Evolutionary conservation across 305 asterid species (phyloP).

Genomic region (Rubia peregrina): DNA sequence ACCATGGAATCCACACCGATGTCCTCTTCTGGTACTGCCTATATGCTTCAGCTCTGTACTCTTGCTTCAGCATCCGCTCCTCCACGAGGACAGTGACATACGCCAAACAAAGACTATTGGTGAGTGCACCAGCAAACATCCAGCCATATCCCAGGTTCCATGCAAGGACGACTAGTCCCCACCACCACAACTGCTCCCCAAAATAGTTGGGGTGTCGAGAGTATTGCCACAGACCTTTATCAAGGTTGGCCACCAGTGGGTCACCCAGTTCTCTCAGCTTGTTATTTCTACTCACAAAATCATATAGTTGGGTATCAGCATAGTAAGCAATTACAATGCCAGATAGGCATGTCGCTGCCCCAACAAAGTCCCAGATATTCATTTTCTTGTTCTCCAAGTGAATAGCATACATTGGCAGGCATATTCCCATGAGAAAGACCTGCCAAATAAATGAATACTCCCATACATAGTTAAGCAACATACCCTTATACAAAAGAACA

Average conservation of each 20-base stretch:
- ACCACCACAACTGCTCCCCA: slow-evolving; percentile 99
- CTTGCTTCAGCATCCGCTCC: slow-evolving; percentile 62
- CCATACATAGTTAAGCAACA: background rate
- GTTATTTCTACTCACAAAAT: slow-evolving; percentile 46
- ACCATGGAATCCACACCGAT: slow-evolving; percentile 85
- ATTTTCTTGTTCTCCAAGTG: slow-evolving; percentile 43
- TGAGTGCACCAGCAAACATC: slow-evolving; percentile 57
- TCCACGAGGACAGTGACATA: slow-evolving; percentile 84
- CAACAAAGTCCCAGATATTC: slow-evolving; percentile 54
- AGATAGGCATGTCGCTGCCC: slow-evolving; percentile 44
- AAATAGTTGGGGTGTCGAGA: slow-evolving; percentile 89
- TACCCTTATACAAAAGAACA: background rate
- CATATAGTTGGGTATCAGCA: slow-evolving; percentile 72
- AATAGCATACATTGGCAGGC: slow-evolving; percentile 63
- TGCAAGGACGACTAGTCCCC: slow-evolving; percentile 67
- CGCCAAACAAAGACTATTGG: slow-evolving; percentile 71
- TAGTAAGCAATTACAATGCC: slow-evolving; percentile 57
- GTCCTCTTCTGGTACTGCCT: slow-evolving; percentile 56
- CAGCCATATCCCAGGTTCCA: slow-evolving; percentile 65
- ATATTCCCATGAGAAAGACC: slow-evolving; percentile 75
- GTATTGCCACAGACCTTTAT: slow-evolving; percentile 66
- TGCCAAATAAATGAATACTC: slow-evolving; percentile 18
- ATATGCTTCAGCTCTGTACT: slow-evolving; percentile 65
- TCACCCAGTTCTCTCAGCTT: slow-evolving; percentile 39
- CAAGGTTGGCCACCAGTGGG: slow-evolving; percentile 53